These are phyloP conservation scores for Colletotrichum nymphaeae DNA, from an alignment of 2,329 filamentous ascomycete species.

Conservation along the genomic window DNA sequence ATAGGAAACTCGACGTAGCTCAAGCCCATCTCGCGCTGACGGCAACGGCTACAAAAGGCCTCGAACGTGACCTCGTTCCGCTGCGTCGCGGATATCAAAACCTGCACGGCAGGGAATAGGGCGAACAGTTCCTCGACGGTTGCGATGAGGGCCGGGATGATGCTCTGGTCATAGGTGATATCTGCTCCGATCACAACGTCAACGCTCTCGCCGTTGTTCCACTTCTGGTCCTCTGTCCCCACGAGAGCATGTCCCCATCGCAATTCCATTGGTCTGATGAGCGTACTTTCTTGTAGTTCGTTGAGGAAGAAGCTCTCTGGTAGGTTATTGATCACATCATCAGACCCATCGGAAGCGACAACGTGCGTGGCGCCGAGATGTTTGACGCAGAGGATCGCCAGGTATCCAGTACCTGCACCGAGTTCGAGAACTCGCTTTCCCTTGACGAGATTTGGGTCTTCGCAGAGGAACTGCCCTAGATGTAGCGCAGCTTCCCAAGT, in stretches of 20 bases:
- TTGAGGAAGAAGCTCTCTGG: constrained; percentile 78
- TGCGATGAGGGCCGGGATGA: constrained; percentile 71
- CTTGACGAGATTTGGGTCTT: constrained; percentile 55
- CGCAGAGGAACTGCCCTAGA: constrained; percentile 74
- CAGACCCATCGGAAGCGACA: constrained; percentile 79
- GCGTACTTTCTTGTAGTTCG: constrained; percentile 59
- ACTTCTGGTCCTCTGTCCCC: constrained; percentile 66
- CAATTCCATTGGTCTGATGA: constrained; percentile 64
- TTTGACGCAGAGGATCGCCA: constrained; percentile 80
- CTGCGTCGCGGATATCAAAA: constrained; percentile 77
- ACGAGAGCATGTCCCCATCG: constrained; percentile 73
- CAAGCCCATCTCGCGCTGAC: constrained; percentile 56
- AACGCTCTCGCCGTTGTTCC: constrained; percentile 58
- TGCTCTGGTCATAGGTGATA: constrained; percentile 78
- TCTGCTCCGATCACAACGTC: constrained; percentile 82
- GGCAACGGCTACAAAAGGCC: constrained; percentile 70
- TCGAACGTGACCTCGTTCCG: constrained; percentile 77
- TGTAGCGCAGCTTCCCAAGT: constrained; percentile 87
- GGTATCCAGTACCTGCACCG: constrained; percentile 80
- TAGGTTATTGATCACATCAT: constrained; percentile 75
- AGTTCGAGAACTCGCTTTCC: constrained; percentile 76
- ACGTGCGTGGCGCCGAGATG: constrained; percentile 69
- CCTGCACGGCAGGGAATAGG: constrained; percentile 64
- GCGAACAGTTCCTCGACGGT: constrained; percentile 73
- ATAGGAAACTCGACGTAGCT: constrained; percentile 56